phyloP scores from a whole-genome alignment of 208 protist genomes.

The Leishmania martiniquensis region DNA sequence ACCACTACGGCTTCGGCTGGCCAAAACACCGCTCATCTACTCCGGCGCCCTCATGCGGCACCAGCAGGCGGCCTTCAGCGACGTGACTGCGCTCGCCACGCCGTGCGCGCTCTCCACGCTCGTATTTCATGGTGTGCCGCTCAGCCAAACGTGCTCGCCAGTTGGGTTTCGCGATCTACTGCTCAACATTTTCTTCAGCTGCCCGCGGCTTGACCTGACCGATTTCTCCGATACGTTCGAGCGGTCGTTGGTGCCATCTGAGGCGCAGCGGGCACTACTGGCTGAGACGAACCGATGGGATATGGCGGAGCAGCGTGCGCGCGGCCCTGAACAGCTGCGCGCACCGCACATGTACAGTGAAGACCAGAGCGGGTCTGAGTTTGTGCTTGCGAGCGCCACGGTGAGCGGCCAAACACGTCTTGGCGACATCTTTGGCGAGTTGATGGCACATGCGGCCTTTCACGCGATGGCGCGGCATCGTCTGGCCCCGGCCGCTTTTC shows the following conservation, averaged over 20 bases:
- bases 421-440: conserved; percentile 65
- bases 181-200: conserved; percentile 78
- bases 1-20: conserved; percentile 15
- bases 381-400: conserved; percentile 41
- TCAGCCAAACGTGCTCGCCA: conserved; percentile 61
- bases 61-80: conserved; percentile 21
- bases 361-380: conserved; percentile 32
- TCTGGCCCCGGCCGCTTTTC: conserved; percentile 49
- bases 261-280: conserved; percentile 33
- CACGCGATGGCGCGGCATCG: conserved; percentile 43
- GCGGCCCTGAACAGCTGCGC: conserved; percentile 8
- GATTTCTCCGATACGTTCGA: conserved; percentile 72
- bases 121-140: conserved; percentile 53
- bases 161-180: conserved; percentile 71
- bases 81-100: conserved; percentile 33
- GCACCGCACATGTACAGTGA: conserved; percentile 28
- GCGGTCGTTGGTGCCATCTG: conserved; percentile 33
- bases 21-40: conserved; percentile 28
- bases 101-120: conserved; percentile 44
- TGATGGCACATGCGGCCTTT: conserved; percentile 69
- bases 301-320: conserved; percentile 15
- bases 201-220: conserved; percentile 45
- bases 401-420: conserved; percentile 57
- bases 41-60: conserved; percentile 38
- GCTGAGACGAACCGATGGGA: conserved; percentile 18